Base-by-base conservation (phyloP, 371 early-diverging fungal species). In the Mortierella sp. region DNA sequence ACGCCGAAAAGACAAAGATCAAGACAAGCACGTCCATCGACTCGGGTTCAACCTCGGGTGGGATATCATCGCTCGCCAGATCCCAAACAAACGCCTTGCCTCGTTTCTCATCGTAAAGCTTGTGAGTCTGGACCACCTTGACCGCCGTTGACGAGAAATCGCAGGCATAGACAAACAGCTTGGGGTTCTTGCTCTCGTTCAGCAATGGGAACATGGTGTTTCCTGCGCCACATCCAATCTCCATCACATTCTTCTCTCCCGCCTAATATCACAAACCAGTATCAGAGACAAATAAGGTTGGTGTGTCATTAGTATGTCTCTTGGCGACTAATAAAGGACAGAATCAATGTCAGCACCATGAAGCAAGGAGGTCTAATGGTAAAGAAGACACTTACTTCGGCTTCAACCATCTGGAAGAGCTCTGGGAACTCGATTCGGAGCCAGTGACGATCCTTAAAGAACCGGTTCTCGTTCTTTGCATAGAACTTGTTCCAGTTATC, bases 191-290 rank as follows among this genome's bases (percentile, higher is more conserved):
- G 82, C 96, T 95, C 44, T 91, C 91, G 70, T 95, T 94, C 27
- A 99, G 77, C 32, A 97, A 84, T 4, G 99, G 99, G 89, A 95
- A 98, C 71, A 97, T 91, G 91, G 98, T 98, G 89, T 98, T 98
- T 63, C 99, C 99, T 0, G 98, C 98, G 55, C 99, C 99, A 86
- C 99, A 99, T 63, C 99, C 99, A 75, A 97, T 91, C 87, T 97
- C 97, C 38, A 95, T 83, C 1, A 95, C 85, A 63, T 79, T 88
- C 82, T 93, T 82, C 46, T 75, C 74, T 35, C 86, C 86, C 4
- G 86, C 86, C 86, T 86, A 86, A 18, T 81, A 51, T 51, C 21
- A 18, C 16, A 51, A 51, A 51, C 18, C 48, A 46, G 14, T 41
- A 41, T 41, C 11, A 12, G 14, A 46, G 46, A 46, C 46, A 46